Evolutionary conservation across 1,139 yeast species (phyloP).

Genomic region (Pichia sp.): DNA sequence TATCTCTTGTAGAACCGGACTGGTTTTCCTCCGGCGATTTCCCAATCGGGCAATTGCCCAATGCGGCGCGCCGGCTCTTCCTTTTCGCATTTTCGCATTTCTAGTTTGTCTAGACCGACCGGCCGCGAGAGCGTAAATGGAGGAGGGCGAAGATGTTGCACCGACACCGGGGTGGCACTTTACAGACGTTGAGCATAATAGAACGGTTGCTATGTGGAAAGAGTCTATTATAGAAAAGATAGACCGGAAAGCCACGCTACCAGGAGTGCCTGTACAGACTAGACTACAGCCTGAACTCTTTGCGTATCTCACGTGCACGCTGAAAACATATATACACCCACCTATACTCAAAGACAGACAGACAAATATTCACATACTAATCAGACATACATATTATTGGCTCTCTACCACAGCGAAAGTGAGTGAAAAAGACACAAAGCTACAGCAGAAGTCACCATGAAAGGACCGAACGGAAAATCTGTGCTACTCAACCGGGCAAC

Average conservation of each 20-base stretch:
- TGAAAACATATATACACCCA: background rate
- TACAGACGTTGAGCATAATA: background rate
- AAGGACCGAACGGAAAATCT: constrained; percentile 85
- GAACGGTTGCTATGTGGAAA: background rate
- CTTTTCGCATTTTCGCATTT: background rate
- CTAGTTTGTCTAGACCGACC: background rate
- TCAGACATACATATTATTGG: no score
- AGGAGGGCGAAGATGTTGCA: background rate
- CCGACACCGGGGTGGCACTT: constrained; percentile 1
- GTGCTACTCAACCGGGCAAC: constrained; percentile 81
- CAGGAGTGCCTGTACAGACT: background rate
- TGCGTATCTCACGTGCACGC: background rate
- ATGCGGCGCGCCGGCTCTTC: background rate
- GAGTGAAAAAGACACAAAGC: background rate
- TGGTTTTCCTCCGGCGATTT: background rate
- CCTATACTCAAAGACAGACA: background rate
- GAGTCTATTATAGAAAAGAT: background rate
- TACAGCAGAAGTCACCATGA: constrained; percentile 40
- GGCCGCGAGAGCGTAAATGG: background rate
- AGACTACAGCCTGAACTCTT: background rate
- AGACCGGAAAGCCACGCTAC: background rate
- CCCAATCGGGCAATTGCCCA: background rate
- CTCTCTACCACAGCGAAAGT: background rate
- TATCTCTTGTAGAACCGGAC: background rate
- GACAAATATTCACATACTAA: background rate